A percentile compares a stretch with the other conserved stretches of the same genome.
These are phyloP conservation scores for Pythium biforme DNA, from an alignment of 352 stramenopile genomes.

Conservation along the genomic window DNA sequence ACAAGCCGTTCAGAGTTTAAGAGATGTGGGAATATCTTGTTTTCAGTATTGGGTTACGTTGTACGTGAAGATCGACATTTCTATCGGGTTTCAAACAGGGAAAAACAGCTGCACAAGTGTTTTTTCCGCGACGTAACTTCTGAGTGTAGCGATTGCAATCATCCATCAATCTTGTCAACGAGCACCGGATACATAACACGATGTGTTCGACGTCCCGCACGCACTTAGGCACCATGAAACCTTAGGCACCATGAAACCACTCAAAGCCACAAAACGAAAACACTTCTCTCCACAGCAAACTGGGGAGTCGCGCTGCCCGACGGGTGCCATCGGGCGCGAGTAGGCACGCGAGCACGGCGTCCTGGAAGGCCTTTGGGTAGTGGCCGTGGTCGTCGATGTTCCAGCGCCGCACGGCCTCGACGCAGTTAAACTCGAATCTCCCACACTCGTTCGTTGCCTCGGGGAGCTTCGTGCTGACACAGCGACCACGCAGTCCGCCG, in stretches of 20 bases:
- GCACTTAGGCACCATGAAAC: too few relatives aligned
- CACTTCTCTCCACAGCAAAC: constrained; percentile 3
- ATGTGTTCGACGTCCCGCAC: too few relatives aligned
- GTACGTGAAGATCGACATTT: too few relatives aligned
- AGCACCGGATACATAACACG: too few relatives aligned
- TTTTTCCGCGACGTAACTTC: too few relatives aligned
- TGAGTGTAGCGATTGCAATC: too few relatives aligned
- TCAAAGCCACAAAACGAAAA: constrained; percentile 6
- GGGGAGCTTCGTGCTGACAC: background rate
- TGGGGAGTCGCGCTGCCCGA: background rate
- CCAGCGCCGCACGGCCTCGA: background rate
- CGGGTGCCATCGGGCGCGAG: background rate
- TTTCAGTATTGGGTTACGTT: too few relatives aligned
- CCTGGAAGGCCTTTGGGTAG: background rate
- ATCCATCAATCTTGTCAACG: too few relatives aligned
- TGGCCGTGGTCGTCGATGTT: constrained; percentile 1
- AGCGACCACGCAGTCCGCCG: background rate
- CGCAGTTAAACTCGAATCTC: background rate
- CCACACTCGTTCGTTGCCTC: background rate
- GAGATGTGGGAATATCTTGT: too few relatives aligned
- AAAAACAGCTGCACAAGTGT: too few relatives aligned
- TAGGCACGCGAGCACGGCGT: background rate
- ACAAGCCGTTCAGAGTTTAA: too few relatives aligned
- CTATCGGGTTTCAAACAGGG: too few relatives aligned
- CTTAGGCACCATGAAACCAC: background rate